Evolutionary conservation across 2,329 filamentous ascomycete species (phyloP), one percentile per base, ranked within the genome.

Genomic region (Pseudohalonectria lignicola): DNA sequence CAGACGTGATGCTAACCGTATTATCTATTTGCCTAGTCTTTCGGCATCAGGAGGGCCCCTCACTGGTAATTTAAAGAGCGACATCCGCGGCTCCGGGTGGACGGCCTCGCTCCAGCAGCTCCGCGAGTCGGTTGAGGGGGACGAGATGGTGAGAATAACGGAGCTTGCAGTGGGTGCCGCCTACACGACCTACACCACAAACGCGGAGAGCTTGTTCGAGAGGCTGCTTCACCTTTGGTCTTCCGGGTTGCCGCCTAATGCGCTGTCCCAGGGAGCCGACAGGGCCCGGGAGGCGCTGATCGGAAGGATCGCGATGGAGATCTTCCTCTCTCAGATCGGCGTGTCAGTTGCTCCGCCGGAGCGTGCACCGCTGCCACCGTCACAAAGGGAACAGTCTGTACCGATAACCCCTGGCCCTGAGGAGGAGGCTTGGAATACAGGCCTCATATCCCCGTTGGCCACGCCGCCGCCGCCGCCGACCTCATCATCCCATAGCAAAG

Each of bases 291-390:
- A 39, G 16, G 39, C 39, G 3, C 31, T 50, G 2, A 15, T 47
- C 12, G 43, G 39, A 1, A 36, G 33, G n/a, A 39, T 39, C 4
- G 41, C 48, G 4, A 35, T 42, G 8, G 37, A 36, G 16, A 33
- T 47, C 4, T 47, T 41, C 21, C 40, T 46, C 17, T 37, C 48
- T 13, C 47, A 48, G 35, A 43, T 48, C 16, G 46, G 44, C 37
- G 33, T 47, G 19, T 34, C 39, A 3, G 38, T 48, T n/a, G 41
- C 38, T 16, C 39, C 45, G 16, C 42, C 23, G n/a, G n/a, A n/a
- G n/a, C n/a, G n/a, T n/a, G n/a, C n/a, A n/a, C n/a, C n/a, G n/a
- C n/a, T n/a, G 5, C 26, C 17, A 19, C 18, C 35, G 28, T 7
- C 12, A 9, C 13, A 13, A 19, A n/a, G 17, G 19, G 32, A 25